Percentiles rank a stretch among this genome's conserved stretches.
phyloP scores from a whole-genome alignment of 1,284 basidiomycete genomes.

The Takashimella tepidaria region DNA sequence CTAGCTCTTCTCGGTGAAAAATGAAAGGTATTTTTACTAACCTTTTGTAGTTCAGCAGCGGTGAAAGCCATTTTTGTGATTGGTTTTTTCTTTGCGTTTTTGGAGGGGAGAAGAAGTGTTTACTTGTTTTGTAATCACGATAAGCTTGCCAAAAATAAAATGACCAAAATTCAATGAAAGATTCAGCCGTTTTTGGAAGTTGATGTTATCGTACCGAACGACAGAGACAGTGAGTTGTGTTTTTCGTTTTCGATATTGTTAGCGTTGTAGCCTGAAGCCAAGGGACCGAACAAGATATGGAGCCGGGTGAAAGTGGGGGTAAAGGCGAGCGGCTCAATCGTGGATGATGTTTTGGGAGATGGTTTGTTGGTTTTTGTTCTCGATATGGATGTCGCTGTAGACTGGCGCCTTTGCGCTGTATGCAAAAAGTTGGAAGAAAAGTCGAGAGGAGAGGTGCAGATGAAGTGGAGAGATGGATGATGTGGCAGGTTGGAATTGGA shows the following conservation, averaged over 20 bases:
- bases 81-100: background rate
- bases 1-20: background rate
- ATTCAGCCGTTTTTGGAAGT: too few relatives aligned
- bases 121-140: too few relatives aligned
- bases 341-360: background rate
- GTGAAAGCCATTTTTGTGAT: constrained; percentile 40
- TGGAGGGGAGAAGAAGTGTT: too few relatives aligned
- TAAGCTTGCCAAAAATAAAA: too few relatives aligned
- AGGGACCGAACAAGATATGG: background rate
- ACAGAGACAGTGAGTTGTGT: too few relatives aligned
- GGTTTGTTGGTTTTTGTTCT: too few relatives aligned
- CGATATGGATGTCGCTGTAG: background rate
- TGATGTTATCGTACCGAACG: too few relatives aligned
- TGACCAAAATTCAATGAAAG: too few relatives aligned
- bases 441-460: background rate
- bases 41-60: constrained; percentile 50
- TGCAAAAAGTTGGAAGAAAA: background rate
- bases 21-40: constrained; percentile 14
- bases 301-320: background rate
- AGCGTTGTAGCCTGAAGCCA: background rate
- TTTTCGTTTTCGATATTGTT: too few relatives aligned
- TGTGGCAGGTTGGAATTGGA: background rate
- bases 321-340: background rate
- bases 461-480: background rate
- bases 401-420: too few relatives aligned